A percentile compares a stretch with the other conserved stretches of the same genome.
phyloP scores from a whole-genome alignment of 495 filamentous ascomycete species.

The Aspergillus haitiensis region DNA sequence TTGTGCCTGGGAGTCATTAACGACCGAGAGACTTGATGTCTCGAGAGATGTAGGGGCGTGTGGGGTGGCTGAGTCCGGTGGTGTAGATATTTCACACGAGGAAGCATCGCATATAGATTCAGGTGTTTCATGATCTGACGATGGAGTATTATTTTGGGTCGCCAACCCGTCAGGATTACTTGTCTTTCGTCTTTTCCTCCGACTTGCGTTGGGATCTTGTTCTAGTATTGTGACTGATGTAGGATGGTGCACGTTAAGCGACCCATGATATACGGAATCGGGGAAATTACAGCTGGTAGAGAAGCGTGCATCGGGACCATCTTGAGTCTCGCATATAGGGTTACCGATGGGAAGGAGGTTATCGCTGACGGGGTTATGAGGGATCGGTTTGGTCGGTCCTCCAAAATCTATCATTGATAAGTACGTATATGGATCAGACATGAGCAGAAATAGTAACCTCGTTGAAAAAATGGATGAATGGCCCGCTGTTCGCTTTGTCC shows the following conservation, averaged over 20 bases:
- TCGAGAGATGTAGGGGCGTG: too few species aligned
- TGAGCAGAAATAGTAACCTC: slow-evolving; percentile 29
- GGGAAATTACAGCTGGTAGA: background rate
- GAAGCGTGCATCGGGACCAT: background rate
- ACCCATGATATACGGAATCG: slow-evolving; percentile 9
- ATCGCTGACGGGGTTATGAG: slow-evolving; percentile 9
- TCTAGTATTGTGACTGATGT: slow-evolving; percentile 24
- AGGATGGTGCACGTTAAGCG: background rate
- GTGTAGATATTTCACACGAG: too few species aligned
- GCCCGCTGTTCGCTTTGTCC: slow-evolving; percentile 41
- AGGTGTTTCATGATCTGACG: background rate
- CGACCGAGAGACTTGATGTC: too few species aligned
- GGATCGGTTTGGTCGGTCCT: slow-evolving; percentile 14
- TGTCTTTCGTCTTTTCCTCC: slow-evolving; percentile 55
- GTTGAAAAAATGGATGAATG: slow-evolving; percentile 47
- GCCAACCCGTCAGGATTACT: slow-evolving; percentile 30
- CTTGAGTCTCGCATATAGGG: background rate
- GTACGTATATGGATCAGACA: background rate
- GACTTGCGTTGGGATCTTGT: slow-evolving; percentile 44
- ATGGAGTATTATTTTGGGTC: too few species aligned
- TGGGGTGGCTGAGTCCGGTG: too few species aligned
- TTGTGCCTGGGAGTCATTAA: background rate
- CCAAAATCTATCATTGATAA: slow-evolving; percentile 26
- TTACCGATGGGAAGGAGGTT: slow-evolving; percentile 2
- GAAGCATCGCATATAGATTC: too few species aligned